Base-by-base conservation (phyloP, 192 early-diverging fungal species). In the Gorgonomyces haynaldii region DNA sequence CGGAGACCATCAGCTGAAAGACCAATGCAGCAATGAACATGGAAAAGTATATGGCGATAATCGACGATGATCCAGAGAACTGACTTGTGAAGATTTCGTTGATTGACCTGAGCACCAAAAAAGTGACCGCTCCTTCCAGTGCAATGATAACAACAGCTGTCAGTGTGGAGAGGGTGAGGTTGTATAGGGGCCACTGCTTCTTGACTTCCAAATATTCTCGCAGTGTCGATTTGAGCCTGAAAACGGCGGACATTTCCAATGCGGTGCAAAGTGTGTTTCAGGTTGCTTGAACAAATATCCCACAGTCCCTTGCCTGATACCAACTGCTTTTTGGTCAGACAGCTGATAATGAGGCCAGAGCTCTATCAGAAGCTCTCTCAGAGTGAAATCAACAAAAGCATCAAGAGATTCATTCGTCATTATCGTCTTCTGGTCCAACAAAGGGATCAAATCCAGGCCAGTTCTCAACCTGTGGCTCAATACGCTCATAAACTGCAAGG, bases 401-500 rank as follows among this genome's bases (percentile, higher is more conserved):
- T 52, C 50, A 45, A n/a, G n/a, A n/a, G n/a, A n/a, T n/a, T n/a
- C 17, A 19, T 22, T 45, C 45, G 1, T 31, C 52, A 0, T 51
- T 24, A 1, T 30, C 52, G 24, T 53, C 53, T 42, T 43, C 40
- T 13, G 4, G 22, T 13, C 31, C 22, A 37, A 41, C 16, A 3
- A 55, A 37, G 12, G 53, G 45, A 4, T 52, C 29, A 22, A 55
- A 55, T 20, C 53, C 53, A 21, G 22, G 3, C 53, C 53, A 55
- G 9, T 28, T 36, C 2, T 36, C 50, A 3, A 16, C 17, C 19
- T 50, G 46, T 17, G 24, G 36, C 15, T 50, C 60, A 9, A 75
- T 20, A 30, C 67, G 25, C 15, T 64, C 42, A 47, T 68, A 75
- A 16, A 55, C 55, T 26, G 91, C 91, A 50, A 96, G 62, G 52